These are phyloP conservation scores for Beauveria caledonica DNA, from an alignment of 2,329 filamentous ascomycete species.

Conservation along the genomic window DNA sequence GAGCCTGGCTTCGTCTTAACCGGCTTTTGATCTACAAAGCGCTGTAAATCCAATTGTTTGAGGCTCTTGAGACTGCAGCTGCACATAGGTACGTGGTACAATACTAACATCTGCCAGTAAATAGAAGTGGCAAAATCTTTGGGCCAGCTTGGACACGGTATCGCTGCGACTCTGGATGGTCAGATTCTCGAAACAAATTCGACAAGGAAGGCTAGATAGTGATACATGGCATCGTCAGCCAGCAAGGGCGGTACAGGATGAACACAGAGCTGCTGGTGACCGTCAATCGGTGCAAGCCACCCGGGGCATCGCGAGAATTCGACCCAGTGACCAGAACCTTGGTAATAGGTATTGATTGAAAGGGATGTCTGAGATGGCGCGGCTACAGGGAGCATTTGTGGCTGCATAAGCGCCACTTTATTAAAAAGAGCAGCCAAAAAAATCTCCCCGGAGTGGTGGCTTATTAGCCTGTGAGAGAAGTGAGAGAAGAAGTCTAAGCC, in stretches of 20 bases:
- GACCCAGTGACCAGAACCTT: constrained; percentile 2
- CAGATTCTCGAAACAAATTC: too few species aligned
- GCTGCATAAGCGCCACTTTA: constrained; percentile 9
- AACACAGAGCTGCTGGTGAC: neutral
- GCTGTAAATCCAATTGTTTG: neutral
- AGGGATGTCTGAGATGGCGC: constrained; percentile 1
- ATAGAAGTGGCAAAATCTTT: too few species aligned
- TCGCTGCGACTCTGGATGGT: too few species aligned
- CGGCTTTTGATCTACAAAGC: neutral
- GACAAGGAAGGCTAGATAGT: neutral
- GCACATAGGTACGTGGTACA: too few species aligned
- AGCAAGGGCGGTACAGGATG: neutral
- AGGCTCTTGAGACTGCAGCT: neutral
- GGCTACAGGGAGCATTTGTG: neutral
- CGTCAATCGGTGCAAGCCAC: constrained; percentile 5
- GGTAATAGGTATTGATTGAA: neutral
- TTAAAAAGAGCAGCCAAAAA: neutral
- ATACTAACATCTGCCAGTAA: too few species aligned
- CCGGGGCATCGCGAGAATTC: neutral
- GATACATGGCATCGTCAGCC: neutral
- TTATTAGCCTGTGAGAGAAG: neutral
- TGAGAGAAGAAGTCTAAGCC: constrained; percentile 16
- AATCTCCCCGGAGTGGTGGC: constrained; percentile 4
- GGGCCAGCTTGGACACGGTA: too few species aligned
- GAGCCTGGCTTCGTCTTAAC: neutral